Base-by-base conservation (phyloP, 192 early-diverging fungal genomes). In the Radiomyces spectabilis region DNA sequence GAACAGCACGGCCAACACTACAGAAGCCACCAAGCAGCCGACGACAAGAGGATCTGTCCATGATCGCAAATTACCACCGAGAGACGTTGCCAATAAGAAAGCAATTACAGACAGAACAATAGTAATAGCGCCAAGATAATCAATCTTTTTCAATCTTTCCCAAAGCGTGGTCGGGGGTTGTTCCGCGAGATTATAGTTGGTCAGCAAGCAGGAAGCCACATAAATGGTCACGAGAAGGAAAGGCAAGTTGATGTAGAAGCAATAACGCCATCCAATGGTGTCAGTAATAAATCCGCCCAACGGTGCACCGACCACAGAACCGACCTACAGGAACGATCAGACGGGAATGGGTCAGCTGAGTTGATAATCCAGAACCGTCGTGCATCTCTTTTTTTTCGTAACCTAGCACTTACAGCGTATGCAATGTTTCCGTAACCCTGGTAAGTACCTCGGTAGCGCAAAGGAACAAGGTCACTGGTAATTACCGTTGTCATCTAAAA, bases 231-330 rank as follows among this genome's bases (percentile, higher is more conserved):
- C 25, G 15, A 64, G 24, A 4, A 84, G 72, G 43, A 89, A 39
- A 26, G 88, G 88, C 1, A 93, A 45, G 64, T 86, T 90, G 65
- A 89, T 81, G 70, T 71, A 91, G 51, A 89, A 88, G 32, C 37
- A 25, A 26, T 80, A 79, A 33, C 69, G 68, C 82, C 82, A 84
- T 29, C 61, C 69, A 29, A 65, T 43, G 15, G 57, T 24, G 31
- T 71, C 60, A 40, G 86, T 83, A 1, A 81, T 77, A 44, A 90
- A 81, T 5, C 72, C 47, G 19, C 57, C 57, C 1, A 59, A 33
- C 25, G 55, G 55, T 8, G 43, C 55, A 24, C 55, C 55, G 1
- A 57, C 37, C 7, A 57, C 33, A 38, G 30, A 32, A n/a, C 55
- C 55, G 35, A 34, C 31, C 0, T 21, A 42, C 45, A 57, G 47